Conservation (phyloP, 495 filamentous ascomycete species). For the Trichoderma gamsii region DNA sequence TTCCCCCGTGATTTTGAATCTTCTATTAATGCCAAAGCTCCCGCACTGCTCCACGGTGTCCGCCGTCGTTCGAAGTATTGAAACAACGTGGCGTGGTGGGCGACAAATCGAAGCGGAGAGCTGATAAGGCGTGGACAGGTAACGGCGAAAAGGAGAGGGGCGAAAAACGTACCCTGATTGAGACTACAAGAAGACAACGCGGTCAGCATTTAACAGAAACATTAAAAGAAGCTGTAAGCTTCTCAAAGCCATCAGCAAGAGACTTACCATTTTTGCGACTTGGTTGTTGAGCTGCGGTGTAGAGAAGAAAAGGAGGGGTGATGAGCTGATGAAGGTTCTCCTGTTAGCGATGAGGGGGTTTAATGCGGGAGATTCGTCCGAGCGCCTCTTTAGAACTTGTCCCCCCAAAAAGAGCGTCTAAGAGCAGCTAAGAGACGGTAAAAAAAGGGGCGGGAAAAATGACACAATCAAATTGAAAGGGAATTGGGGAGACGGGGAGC, state of each 20-base stretch:
- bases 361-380: conserved; percentile 5
- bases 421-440: neutral
- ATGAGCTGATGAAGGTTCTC: conserved; percentile 2
- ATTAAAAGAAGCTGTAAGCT: neutral
- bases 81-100: neutral
- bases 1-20: neutral
- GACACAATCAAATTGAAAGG: neutral
- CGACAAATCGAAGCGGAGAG: neutral
- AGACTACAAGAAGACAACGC: conserved; percentile 42
- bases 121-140: conserved; percentile 15
- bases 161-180: conserved; percentile 58
- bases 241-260: neutral
- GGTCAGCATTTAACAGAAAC: neutral
- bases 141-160: conserved; percentile 19
- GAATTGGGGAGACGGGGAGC: neutral
- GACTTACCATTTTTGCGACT: conserved; percentile 21
- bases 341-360: conserved; percentile 13
- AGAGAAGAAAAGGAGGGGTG: conserved; percentile 13
- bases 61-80: neutral
- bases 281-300: conserved; percentile 7
- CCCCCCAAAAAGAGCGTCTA: neutral
- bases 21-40: neutral
- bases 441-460: neutral
- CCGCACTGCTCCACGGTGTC: neutral
- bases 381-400: neutral